phyloP scores from a whole-genome alignment of 2,329 filamentous ascomycete species.

The Coniochaeta sp. region DNA sequence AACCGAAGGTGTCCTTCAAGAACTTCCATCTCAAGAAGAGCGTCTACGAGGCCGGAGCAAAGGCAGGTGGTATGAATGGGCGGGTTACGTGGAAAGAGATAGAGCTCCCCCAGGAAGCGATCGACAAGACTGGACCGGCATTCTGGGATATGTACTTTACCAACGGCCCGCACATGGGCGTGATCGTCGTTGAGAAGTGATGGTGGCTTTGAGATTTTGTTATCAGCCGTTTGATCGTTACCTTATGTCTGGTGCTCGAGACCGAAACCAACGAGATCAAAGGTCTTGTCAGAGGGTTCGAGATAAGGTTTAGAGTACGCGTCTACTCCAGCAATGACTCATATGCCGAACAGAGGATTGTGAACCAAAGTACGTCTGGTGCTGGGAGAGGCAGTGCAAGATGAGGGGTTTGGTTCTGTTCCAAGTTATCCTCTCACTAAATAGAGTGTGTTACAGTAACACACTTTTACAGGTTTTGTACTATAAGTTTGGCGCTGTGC shows the following conservation, averaged over 20 bases:
- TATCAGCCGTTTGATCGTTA: too few species aligned
- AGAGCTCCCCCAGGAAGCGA: slow-evolving; percentile 11
- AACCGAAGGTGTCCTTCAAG: slow-evolving; percentile 14
- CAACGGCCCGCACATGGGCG: slow-evolving; percentile 3
- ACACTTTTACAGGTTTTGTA: too few species aligned
- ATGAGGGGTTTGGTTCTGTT: neutral
- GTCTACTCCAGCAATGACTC: too few species aligned
- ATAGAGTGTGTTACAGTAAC: neutral
- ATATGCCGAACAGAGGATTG: neutral
- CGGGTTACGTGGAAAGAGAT: slow-evolving; percentile 16
- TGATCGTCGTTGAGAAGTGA: slow-evolving; percentile 7
- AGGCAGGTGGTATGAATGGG: slow-evolving; percentile 18
- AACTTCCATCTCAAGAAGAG: slow-evolving; percentile 19
- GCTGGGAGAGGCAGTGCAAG: neutral
- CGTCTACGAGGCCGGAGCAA: slow-evolving; percentile 19
- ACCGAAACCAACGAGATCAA: too few species aligned
- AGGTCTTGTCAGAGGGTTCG: too few species aligned
- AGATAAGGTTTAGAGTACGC: too few species aligned
- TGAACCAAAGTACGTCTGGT: neutral
- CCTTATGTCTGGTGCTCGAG: too few species aligned
- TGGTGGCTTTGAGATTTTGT: neutral
- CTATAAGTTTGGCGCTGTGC: too few species aligned
- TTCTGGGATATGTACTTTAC: slow-evolving; percentile 5
- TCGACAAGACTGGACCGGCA: neutral
- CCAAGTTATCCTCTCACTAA: neutral